A percentile compares a stretch with the other conserved stretches of the same genome.
phyloP scores from a whole-genome alignment of 352 stramenopile genomes.

The Globisporangium sylvaticum region DNA sequence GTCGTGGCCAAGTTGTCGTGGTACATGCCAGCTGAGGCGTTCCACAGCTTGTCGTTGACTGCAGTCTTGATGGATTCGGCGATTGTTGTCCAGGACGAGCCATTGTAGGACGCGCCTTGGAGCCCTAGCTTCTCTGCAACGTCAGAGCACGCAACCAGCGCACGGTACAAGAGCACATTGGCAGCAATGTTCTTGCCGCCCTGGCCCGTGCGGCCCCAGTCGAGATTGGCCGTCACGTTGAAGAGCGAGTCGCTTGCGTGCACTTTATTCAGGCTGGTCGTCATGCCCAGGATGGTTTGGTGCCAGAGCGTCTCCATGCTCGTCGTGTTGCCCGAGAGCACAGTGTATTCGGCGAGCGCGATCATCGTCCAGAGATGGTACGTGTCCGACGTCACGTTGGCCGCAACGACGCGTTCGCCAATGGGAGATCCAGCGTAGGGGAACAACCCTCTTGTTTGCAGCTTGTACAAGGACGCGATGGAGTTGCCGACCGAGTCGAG shows the following conservation, averaged over 20 bases:
- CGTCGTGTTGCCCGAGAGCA: slow-evolving; percentile 19
- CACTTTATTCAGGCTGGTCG: not conserved
- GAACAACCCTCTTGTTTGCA: not conserved
- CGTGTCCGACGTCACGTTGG: slow-evolving; percentile 29
- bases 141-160: slow-evolving; percentile 13
- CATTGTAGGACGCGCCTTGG: not conserved
- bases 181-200: slow-evolving; percentile 35
- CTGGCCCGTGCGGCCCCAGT: slow-evolving; percentile 35
- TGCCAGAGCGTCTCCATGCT: slow-evolving; percentile 9
- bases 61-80: not conserved
- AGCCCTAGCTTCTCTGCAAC: not conserved
- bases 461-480: slow-evolving; percentile 21
- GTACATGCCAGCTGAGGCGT: slow-evolving; percentile 1
- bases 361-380: slow-evolving; percentile 45
- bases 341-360: slow-evolving; percentile 28
- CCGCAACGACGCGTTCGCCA: not conserved
- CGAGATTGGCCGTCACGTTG: slow-evolving; percentile 20
- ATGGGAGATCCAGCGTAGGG: not conserved
- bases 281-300: not conserved
- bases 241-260: slow-evolving; percentile 8
- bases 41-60: not conserved
- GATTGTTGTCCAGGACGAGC: not conserved
- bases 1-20: not conserved
- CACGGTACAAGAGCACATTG: slow-evolving; percentile 32
- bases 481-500: slow-evolving; percentile 25